A percentile compares a stretch with the other conserved stretches of the same genome.
Conservation (phyloP, 2,329 filamentous ascomycete genomes). For the Alternaria hordeiaustralica region DNA sequence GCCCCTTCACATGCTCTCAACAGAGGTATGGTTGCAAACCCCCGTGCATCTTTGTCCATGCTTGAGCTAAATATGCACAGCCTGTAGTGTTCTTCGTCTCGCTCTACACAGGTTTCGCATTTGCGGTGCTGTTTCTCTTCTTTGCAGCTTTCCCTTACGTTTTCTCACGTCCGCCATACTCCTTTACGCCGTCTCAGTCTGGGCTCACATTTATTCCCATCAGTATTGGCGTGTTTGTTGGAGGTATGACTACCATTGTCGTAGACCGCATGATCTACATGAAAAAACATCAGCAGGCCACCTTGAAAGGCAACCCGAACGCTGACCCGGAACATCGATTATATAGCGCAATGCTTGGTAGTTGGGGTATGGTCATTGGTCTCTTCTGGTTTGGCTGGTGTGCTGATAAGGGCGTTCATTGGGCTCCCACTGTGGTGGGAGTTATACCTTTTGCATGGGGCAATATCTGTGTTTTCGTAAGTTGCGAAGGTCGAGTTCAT, state of each 20-base stretch:
- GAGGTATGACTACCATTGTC: constrained; percentile 36
- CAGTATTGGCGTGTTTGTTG: constrained; percentile 40
- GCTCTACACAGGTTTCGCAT: constrained; percentile 46
- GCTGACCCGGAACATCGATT: constrained; percentile 64
- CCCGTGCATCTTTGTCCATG: not conserved
- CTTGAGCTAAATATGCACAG: constrained; percentile 15
- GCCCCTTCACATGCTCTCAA: constrained; percentile 56
- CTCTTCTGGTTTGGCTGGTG: constrained; percentile 70
- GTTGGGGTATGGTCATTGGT: constrained; percentile 59
- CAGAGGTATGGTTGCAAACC: constrained; percentile 29
- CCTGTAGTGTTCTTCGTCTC: constrained; percentile 45
- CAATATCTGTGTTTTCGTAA: constrained; percentile 66
- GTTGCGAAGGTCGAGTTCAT: constrained; percentile 10
- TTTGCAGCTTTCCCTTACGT: constrained; percentile 46
- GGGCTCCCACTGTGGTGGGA: constrained; percentile 57
- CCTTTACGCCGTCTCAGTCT: constrained; percentile 35
- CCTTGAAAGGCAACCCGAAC: constrained; percentile 30
- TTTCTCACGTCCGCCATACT: constrained; percentile 40
- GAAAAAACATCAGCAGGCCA: constrained; percentile 32
- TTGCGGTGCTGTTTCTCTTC: constrained; percentile 45
- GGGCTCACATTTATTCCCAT: constrained; percentile 45
- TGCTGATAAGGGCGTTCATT: constrained; percentile 54
- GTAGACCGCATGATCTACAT: constrained; percentile 49
- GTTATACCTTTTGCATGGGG: constrained; percentile 66
- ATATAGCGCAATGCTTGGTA: constrained; percentile 65